These are phyloP conservation scores for Seiridium unicorne DNA, from an alignment of 2,329 filamentous ascomycete species.

Conservation along the genomic window DNA sequence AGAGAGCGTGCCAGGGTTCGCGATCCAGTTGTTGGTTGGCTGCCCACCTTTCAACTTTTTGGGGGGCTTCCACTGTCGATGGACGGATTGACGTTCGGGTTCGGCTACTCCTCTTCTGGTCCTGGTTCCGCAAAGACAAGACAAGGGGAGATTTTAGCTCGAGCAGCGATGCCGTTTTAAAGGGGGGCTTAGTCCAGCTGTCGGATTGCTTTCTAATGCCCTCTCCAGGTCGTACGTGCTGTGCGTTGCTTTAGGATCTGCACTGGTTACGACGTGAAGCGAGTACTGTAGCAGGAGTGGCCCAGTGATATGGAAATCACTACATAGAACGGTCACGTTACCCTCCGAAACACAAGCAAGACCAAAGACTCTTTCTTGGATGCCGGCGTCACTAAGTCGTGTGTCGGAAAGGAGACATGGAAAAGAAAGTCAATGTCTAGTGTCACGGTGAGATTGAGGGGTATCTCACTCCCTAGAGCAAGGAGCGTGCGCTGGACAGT, in stretches of 20 bases:
- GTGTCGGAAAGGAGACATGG: not conserved
- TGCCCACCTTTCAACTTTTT: not conserved
- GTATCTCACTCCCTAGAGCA: not conserved
- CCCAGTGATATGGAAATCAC: no score
- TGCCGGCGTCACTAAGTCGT: not conserved
- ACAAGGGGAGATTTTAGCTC: not conserved
- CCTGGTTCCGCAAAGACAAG: not conserved
- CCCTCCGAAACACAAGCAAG: not conserved
- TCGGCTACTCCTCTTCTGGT: not conserved
- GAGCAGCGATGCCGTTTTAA: not conserved
- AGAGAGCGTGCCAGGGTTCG: constrained; percentile 1
- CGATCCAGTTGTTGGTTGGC: not conserved
- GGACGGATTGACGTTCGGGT: not conserved
- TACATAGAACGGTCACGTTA: no score
- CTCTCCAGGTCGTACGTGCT: not conserved
- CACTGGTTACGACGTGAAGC: no score
- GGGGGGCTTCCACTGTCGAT: not conserved
- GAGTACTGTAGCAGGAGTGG: no score
- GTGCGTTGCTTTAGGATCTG: no score
- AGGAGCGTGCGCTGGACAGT: not conserved
- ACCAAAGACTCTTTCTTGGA: not conserved
- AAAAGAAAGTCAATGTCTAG: not conserved
- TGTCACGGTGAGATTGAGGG: not conserved
- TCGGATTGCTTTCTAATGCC: not conserved
- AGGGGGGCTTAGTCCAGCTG: not conserved